Evolutionary conservation across 306 rosid species (phyloP).

Genomic region (Cicer arietinum): DNA sequence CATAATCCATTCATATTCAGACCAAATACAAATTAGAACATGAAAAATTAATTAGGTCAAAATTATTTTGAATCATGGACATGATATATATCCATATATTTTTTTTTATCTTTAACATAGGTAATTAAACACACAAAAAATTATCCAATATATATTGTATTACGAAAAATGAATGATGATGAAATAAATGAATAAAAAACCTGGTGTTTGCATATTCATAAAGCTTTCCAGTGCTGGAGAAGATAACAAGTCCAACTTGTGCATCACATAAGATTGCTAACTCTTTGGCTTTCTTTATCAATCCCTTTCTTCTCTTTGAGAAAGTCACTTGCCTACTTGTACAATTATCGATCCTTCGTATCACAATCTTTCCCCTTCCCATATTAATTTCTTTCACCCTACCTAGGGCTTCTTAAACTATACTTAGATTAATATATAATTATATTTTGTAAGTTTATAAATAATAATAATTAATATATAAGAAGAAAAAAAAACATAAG

Average conservation of each 20-base stretch:
- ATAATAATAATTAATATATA: too few relatives aligned
- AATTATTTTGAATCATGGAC: too few relatives aligned
- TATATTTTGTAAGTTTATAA: neutral
- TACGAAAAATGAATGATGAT: neutral
- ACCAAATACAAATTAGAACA: too few relatives aligned
- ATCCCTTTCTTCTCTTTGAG: constrained; percentile 90
- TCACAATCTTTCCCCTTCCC: constrained; percentile 96
- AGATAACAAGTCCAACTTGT: constrained; percentile 76
- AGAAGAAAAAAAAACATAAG: too few relatives aligned
- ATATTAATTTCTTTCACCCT: constrained; percentile 27
- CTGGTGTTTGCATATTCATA: constrained; percentile 83
- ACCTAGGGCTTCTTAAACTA: constrained; percentile 57
- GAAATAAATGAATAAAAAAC: constrained; percentile 33
- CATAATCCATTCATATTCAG: too few relatives aligned
- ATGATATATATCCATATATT: too few relatives aligned
- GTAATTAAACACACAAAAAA: too few relatives aligned
- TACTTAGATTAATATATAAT: neutral
- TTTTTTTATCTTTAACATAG: too few relatives aligned
- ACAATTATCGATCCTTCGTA: constrained; percentile 74
- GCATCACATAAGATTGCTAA: constrained; percentile 87
- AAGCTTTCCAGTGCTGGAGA: constrained; percentile 79
- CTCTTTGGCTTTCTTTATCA: constrained; percentile 88
- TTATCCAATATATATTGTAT: too few relatives aligned
- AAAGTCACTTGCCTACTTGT: constrained; percentile 92
- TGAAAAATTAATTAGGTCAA: too few relatives aligned